Percentiles rank a stretch among this genome's conserved stretches.
Conservation (phyloP, 495 filamentous ascomycete species). For the Daldinia grandis region DNA sequence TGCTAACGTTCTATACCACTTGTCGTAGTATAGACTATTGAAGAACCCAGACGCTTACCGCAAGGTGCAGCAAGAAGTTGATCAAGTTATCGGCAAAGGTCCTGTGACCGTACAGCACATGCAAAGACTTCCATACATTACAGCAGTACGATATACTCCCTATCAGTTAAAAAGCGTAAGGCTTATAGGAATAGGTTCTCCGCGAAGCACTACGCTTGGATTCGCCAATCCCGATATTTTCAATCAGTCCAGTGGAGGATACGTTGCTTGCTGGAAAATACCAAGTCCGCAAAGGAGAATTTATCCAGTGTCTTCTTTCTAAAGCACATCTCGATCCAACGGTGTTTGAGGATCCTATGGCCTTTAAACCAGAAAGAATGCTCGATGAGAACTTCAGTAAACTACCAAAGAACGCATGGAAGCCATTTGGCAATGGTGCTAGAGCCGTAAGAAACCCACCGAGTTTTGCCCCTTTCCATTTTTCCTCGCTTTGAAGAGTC, state of each 20-base stretch:
- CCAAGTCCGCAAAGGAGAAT: constrained; percentile 60
- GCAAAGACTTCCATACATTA: constrained; percentile 68
- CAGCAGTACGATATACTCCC: constrained; percentile 40
- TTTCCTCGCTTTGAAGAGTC: neutral
- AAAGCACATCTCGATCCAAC: constrained; percentile 51
- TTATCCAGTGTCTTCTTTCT: constrained; percentile 58
- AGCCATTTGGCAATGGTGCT: constrained; percentile 42
- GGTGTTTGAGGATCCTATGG: constrained; percentile 57
- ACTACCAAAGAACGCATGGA: constrained; percentile 60
- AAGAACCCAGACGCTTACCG: constrained; percentile 48
- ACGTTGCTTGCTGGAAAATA: constrained; percentile 69
- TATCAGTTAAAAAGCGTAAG: neutral
- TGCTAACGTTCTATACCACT: neutral
- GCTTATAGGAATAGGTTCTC: constrained; percentile 47
- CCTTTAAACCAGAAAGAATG: constrained; percentile 66
- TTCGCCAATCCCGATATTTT: constrained; percentile 68
- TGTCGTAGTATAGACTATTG: constrained; percentile 44
- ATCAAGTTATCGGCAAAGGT: constrained; percentile 64
- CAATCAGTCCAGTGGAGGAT: constrained; percentile 50
- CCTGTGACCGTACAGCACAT: constrained; percentile 68
- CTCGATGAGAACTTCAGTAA: constrained; percentile 63
- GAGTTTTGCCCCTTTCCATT: neutral
- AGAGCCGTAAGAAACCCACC: constrained; percentile 14
- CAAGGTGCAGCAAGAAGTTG: constrained; percentile 49
- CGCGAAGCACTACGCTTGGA: constrained; percentile 71